These are phyloP conservation scores for Tylopilus balloui DNA, from an alignment of 768 basidiomycete genomes.

Conservation along the genomic window DNA sequence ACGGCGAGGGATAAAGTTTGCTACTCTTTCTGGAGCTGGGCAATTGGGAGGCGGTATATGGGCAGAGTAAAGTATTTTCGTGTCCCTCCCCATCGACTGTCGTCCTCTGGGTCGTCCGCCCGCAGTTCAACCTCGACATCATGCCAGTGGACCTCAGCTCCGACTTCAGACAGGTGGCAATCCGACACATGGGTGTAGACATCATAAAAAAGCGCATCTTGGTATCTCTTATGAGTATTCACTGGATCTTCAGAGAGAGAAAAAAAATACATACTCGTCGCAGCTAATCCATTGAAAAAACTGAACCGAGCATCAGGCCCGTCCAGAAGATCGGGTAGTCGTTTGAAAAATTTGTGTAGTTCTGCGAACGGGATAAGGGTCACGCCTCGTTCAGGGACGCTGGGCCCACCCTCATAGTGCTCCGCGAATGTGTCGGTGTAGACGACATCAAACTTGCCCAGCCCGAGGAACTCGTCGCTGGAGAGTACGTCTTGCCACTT, in stretches of 20 bases:
- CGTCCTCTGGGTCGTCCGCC: slow-evolving; percentile 33
- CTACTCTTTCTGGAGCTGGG: slow-evolving; percentile 25
- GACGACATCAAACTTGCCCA: slow-evolving; percentile 81
- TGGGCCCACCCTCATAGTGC: slow-evolving; percentile 58
- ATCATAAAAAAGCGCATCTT: slow-evolving; percentile 86
- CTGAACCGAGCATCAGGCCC: slow-evolving; percentile 78
- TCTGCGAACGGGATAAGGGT: slow-evolving; percentile 33
- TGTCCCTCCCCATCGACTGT: slow-evolving; percentile 71
- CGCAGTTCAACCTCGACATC: slow-evolving; percentile 68
- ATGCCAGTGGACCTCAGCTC: slow-evolving; percentile 75
- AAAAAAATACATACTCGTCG: slow-evolving; percentile 63
- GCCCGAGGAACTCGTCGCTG: slow-evolving; percentile 48
- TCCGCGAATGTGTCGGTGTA: slow-evolving; percentile 96
- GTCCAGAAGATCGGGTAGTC: slow-evolving; percentile 69
- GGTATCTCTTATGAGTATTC: slow-evolving; percentile 1
- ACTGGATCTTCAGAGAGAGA: too few species aligned
- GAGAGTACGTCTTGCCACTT: slow-evolving; percentile 91
- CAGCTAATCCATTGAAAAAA: slow-evolving; percentile 97
- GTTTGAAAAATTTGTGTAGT: slow-evolving; percentile 76
- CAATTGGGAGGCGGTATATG: slow-evolving; percentile 66
- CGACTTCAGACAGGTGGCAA: slow-evolving; percentile 78
- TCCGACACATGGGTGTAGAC: slow-evolving; percentile 85
- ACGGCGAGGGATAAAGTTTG: background rate
- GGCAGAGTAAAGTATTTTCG: slow-evolving; percentile 75
- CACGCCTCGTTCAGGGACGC: background rate